phyloP scores from a whole-genome alignment of 148 eudicot species.

The Bassia scoparia region DNA sequence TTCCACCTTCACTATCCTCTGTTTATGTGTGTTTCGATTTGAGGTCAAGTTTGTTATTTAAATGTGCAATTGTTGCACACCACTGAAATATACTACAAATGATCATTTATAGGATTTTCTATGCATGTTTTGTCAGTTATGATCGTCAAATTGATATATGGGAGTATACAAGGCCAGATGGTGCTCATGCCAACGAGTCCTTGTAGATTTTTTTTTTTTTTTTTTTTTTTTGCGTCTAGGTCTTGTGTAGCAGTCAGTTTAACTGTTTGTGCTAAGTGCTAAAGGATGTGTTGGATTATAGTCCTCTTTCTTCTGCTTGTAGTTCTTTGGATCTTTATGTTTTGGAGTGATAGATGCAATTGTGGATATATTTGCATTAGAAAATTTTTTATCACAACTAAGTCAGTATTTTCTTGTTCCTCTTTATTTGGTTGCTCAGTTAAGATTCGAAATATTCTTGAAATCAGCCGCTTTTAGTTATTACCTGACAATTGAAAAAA shows the following conservation, averaged over 20 bases:
- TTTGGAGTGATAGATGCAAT: neutral
- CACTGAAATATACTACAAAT: neutral
- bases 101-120: neutral
- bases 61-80: neutral
- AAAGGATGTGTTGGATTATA: neutral
- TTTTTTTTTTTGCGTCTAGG: neutral
- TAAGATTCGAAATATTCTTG: neutral
- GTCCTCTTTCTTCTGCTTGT: neutral
- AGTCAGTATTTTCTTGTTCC: neutral
- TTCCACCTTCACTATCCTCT: neutral
- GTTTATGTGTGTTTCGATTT: neutral
- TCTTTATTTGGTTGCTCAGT: neutral
- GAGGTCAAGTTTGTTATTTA: neutral
- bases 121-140: neutral
- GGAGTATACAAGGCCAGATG: neutral
- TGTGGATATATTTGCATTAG: neutral
- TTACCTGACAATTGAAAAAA: neutral
- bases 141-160: neutral
- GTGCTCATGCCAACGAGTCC: neutral
- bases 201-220: neutral
- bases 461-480: neutral
- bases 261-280: neutral
- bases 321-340: neutral
- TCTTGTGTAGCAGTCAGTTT: neutral
- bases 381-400: neutral